phyloP scores from a whole-genome alignment of 139 green algal species.

The Coccomyxa sp. region DNA sequence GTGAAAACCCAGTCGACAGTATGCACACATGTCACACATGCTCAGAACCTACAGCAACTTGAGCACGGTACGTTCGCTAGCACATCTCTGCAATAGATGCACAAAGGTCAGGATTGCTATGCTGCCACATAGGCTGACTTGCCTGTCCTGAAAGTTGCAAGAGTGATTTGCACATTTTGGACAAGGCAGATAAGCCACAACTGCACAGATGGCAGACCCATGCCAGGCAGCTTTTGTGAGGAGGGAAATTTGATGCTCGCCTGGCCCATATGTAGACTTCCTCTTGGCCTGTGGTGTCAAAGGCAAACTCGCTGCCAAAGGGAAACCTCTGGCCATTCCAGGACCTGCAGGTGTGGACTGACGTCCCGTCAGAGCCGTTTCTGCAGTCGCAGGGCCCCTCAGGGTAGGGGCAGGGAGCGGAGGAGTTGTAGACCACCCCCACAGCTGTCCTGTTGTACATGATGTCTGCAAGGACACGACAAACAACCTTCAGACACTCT shows the following conservation, averaged over 20 bases:
- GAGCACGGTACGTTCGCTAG: too few species aligned
- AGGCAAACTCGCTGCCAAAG: slow-evolving; percentile 19
- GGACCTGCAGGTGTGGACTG: neutral
- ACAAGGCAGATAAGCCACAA: too few species aligned
- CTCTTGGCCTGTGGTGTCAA: slow-evolving; percentile 18
- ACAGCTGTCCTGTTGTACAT: neutral
- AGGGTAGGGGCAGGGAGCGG: neutral
- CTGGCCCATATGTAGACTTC: slow-evolving; percentile 13
- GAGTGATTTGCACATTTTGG: too few species aligned
- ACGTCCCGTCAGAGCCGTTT: neutral
- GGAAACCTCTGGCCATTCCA: slow-evolving; percentile 8
- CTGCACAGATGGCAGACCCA: neutral
- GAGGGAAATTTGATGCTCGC: neutral
- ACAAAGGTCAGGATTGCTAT: too few species aligned
- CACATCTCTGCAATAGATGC: too few species aligned
- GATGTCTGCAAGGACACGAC: slow-evolving; percentile 1
- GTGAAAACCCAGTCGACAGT: too few species aligned
- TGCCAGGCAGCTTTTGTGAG: too few species aligned
- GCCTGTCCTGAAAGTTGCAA: too few species aligned
- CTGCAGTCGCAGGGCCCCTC: neutral
- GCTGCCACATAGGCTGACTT: too few species aligned
- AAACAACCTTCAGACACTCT: too few species aligned
- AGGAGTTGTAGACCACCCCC: neutral
- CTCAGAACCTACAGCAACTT: too few species aligned
- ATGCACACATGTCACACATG: too few species aligned